These are phyloP conservation scores for Urostyla sp. DNA, from an alignment of 73 alveolate genomes.

Conservation along the genomic window DNA sequence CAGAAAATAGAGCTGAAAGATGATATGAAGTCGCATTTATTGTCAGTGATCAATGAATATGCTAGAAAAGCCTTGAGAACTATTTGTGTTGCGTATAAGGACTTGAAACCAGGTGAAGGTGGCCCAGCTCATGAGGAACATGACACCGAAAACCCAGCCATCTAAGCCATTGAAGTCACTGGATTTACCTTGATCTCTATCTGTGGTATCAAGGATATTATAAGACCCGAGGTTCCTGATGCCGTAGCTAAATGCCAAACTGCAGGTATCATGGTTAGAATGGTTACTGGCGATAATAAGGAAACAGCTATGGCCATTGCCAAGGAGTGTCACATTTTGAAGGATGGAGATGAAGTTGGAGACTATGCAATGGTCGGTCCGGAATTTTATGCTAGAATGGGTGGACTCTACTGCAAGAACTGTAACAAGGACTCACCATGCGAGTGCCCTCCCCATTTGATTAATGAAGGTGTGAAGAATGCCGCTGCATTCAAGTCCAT, in stretches of 20 bases:
- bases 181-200: constrained; percentile 81
- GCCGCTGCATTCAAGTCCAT: constrained; percentile 54
- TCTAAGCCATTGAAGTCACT: constrained; percentile 51
- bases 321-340: constrained; percentile 89
- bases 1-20: constrained; percentile 32
- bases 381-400: constrained; percentile 83
- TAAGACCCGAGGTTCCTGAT: constrained; percentile 92
- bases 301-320: constrained; percentile 98
- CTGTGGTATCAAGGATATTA: constrained; percentile 85
- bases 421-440: constrained; percentile 65
- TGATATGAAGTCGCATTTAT: constrained; percentile 21
- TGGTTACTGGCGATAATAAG: constrained; percentile 98
- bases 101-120: constrained; percentile 62
- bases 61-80: constrained; percentile 84
- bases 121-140: constrained; percentile 58
- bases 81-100: constrained; percentile 84
- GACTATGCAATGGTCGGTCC: constrained; percentile 72
- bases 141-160: constrained; percentile 41
- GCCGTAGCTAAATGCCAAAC: constrained; percentile 82
- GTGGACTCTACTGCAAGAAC: constrained; percentile 82
- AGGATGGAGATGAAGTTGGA: constrained; percentile 45
- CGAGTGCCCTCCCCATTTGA: constrained; percentile 34
- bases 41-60: constrained; percentile 26
- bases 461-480: constrained; percentile 39
- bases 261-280: constrained; percentile 92